Evolutionary conservation across 2,329 filamentous ascomycete species (phyloP).

Genomic region (Colletotrichum destructivum): DNA sequence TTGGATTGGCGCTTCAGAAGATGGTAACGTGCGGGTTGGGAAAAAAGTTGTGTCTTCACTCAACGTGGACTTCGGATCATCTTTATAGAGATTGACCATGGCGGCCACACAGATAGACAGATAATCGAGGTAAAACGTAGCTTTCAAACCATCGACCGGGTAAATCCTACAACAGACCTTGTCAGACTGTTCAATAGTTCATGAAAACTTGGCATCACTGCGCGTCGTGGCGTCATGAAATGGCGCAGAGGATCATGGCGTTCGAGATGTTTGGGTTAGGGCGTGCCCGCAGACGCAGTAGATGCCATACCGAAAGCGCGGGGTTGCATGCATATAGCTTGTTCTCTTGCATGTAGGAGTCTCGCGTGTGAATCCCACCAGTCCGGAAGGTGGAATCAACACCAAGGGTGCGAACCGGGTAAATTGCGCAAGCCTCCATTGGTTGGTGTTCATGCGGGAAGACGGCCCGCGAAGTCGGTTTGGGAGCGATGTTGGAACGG

Average conservation of each 20-base stretch:
- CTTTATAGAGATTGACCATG: constrained; percentile 6
- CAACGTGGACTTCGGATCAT: not conserved
- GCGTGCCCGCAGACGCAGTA: not conserved
- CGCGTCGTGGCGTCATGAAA: not conserved
- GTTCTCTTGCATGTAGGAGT: not conserved
- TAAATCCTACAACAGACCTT: not conserved
- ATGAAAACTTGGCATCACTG: not conserved
- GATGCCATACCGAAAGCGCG: not conserved
- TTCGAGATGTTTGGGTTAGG: not conserved
- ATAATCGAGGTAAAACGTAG: not conserved
- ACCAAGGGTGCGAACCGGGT: constrained; percentile 1
- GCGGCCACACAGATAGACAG: not conserved
- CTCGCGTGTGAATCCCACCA: constrained; percentile 6
- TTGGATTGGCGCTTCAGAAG: not conserved
- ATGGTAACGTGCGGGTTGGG: not conserved
- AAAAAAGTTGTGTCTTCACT: not conserved
- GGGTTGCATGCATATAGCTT: not conserved
- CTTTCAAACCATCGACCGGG: not conserved
- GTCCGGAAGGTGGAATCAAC: not conserved
- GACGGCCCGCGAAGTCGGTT: not conserved
- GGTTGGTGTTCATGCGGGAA: constrained; percentile 13
- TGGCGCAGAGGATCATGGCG: not conserved
- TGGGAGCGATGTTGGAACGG: not conserved
- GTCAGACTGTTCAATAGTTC: not conserved
- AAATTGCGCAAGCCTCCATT: constrained; percentile 3